phyloP scores from a whole-genome alignment of 495 filamentous ascomycete genomes.

The Aspergillus mulundensis region DNA sequence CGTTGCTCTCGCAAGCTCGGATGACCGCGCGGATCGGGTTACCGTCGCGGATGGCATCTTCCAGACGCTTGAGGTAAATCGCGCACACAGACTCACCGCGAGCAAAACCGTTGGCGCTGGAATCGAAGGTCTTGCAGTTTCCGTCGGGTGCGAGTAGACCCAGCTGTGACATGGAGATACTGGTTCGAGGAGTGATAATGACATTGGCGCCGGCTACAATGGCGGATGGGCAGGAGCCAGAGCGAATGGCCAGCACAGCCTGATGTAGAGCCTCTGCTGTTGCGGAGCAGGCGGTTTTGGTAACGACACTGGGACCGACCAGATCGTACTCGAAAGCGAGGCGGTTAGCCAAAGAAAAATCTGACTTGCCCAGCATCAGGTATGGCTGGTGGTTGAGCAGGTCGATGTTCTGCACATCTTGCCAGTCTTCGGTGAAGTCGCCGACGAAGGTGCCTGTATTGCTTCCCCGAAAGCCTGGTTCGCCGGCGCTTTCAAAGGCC shows the following conservation, averaged over 20 bases:
- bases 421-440: slow-evolving; percentile 24
- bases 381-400: neutral
- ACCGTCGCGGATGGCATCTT: slow-evolving; percentile 29
- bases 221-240: slow-evolving; percentile 27
- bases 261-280: slow-evolving; percentile 30
- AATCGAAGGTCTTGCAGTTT: slow-evolving; percentile 26
- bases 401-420: neutral
- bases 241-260: slow-evolving; percentile 34
- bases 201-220: slow-evolving; percentile 33
- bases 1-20: neutral
- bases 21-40: slow-evolving; percentile 29
- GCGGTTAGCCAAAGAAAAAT: slow-evolving; percentile 21
- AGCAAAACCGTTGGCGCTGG: slow-evolving; percentile 34
- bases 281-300: slow-evolving; percentile 38
- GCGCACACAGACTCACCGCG: slow-evolving; percentile 33
- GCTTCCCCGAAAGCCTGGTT: slow-evolving; percentile 33
- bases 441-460: slow-evolving; percentile 46
- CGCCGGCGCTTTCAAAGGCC: slow-evolving; percentile 46
- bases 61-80: slow-evolving; percentile 31
- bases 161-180: slow-evolving; percentile 3
- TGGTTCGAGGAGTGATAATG: slow-evolving; percentile 22
- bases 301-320: slow-evolving; percentile 21
- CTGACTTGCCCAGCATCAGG: neutral
- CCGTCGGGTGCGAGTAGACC: slow-evolving; percentile 12
- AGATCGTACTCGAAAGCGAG: slow-evolving; percentile 35